Evolutionary conservation across 1,284 basidiomycete species (phyloP), one percentile per base, ranked within the genome.

Genomic region (Pseudozyma sp.): DNA sequence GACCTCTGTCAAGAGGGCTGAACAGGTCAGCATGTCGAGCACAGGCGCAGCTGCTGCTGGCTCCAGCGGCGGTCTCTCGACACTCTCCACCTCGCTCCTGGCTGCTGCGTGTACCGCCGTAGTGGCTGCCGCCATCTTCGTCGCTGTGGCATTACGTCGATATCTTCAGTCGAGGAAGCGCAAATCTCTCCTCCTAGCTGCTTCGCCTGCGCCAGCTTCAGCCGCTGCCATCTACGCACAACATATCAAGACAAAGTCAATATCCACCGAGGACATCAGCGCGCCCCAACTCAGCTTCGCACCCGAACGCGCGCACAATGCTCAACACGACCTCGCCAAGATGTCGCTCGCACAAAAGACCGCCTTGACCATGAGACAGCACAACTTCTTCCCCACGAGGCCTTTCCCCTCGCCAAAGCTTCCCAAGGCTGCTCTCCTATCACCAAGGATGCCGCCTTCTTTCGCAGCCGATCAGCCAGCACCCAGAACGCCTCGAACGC

Each of bases 71-170:
- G 54, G 65, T 29, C 37, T 73, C 24, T 64, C 65, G 43, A 73
- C 70, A 39, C 59, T 73, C 9, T 68, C 70, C 16, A 68, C 70
- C 16, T 57, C 70, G 31, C 65, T 73, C 17, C 70, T 73, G 30
- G 70, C 65, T 5, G 70, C 70, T 31, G 59, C 70, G 35, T 68
- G 64, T 34, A 73, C 65, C 8, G 65, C 70, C 5, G 53, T 68
- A 5, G 60, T 65, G 8, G 70, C 70, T 33, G 60, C 70, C 14
- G 35, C 49, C 51, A 68, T 73, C 44, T 73, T 73, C 34, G 70
- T 73, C 39, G 13, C 53, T 16, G 49, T 73, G 9, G 70, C 70
- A 8, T 49, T 73, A 37, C 56, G 70, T 55, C 61, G 70, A 34
- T 73, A 73, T 33, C 55, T 68, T 8, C 57, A 33, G 11, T 60